phyloP scores from a whole-genome alignment of 768 basidiomycete species.

The Lepiota brunneoincarnata region DNA sequence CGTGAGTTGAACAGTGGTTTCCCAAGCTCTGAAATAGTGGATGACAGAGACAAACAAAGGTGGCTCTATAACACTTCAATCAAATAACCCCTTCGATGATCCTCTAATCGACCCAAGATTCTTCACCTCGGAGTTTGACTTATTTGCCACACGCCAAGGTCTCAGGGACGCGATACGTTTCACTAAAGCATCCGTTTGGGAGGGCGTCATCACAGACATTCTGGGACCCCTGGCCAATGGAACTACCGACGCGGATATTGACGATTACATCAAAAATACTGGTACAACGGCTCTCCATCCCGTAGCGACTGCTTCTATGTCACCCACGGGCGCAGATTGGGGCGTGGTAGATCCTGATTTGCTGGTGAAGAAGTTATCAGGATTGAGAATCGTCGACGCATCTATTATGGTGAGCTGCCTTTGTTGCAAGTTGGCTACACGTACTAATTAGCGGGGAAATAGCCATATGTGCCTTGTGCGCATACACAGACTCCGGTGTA shows the following conservation, averaged over 20 bases:
- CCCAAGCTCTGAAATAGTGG: conserved; percentile 8
- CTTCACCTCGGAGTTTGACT: conserved; percentile 13
- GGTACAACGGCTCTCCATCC: conserved; percentile 27
- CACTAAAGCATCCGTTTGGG: conserved; percentile 17
- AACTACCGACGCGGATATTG: conserved; percentile 13
- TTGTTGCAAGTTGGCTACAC: no score
- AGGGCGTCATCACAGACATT: conserved; percentile 14
- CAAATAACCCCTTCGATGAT: conserved; percentile 22
- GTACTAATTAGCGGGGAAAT: neutral
- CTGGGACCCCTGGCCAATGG: conserved; percentile 7
- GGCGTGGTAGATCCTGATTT: conserved; percentile 39
- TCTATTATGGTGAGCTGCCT: neutral
- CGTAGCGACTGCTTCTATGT: conserved; percentile 31
- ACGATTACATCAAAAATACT: conserved; percentile 18
- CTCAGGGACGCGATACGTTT: conserved; percentile 19
- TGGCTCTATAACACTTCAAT: conserved; percentile 18
- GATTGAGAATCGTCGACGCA: conserved; percentile 10
- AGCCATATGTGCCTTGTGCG: neutral
- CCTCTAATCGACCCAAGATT: conserved; percentile 19
- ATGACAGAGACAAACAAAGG: conserved; percentile 4
- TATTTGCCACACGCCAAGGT: conserved; percentile 17
- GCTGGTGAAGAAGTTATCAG: conserved; percentile 27
- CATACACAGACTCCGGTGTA: conserved; percentile 3
- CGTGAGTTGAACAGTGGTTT: conserved; percentile 12
- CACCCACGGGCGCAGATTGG: conserved; percentile 17